phyloP scores from a whole-genome alignment of 345 rosid species.

The Raphanus sativus region DNA sequence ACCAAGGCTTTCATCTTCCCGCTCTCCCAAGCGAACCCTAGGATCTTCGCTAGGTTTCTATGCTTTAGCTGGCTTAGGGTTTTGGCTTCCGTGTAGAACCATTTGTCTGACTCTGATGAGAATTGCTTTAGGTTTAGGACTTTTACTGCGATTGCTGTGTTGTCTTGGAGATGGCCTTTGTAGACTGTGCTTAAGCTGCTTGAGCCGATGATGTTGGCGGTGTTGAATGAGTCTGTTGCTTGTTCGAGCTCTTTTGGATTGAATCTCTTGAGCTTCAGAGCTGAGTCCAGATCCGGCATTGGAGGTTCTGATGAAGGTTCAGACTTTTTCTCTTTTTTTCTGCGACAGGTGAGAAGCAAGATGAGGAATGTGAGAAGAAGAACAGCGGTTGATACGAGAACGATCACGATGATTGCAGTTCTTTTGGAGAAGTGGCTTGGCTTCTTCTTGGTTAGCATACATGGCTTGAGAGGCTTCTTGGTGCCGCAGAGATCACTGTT shows the following conservation, averaged over 20 bases:
- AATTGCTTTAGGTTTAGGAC: conserved; percentile 67
- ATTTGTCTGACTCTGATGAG: conserved; percentile 61
- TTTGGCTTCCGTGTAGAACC: conserved; percentile 73
- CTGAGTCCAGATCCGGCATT: conserved; percentile 48
- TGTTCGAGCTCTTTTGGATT: conserved; percentile 50
- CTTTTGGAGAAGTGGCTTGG: conserved; percentile 49
- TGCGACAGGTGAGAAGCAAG: conserved; percentile 31
- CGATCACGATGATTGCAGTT: conserved; percentile 39
- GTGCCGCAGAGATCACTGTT: conserved; percentile 74
- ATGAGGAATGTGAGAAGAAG: conserved; percentile 37
- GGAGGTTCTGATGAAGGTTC: conserved; percentile 37
- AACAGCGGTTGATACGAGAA: conserved; percentile 46
- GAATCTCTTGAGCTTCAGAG: conserved; percentile 60
- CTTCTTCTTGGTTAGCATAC: conserved; percentile 40
- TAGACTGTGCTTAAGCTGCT: conserved; percentile 87
- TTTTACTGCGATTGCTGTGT: conserved; percentile 68
- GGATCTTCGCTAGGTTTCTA: conserved; percentile 66
- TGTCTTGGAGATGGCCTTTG: conserved; percentile 66
- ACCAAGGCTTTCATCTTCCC: conserved; percentile 72
- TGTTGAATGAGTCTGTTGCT: conserved; percentile 63
- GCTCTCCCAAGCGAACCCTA: conserved; percentile 93
- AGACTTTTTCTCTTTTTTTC: conserved; percentile 30
- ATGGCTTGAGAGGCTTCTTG: conserved; percentile 42
- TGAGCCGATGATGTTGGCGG: conserved; percentile 57
- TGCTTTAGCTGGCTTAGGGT: conserved; percentile 72